Evolutionary conservation across 2,329 filamentous ascomycete genomes (phyloP), one percentile per base, ranked within the genome.

Genomic region (Ophiostoma angusticollis): DNA sequence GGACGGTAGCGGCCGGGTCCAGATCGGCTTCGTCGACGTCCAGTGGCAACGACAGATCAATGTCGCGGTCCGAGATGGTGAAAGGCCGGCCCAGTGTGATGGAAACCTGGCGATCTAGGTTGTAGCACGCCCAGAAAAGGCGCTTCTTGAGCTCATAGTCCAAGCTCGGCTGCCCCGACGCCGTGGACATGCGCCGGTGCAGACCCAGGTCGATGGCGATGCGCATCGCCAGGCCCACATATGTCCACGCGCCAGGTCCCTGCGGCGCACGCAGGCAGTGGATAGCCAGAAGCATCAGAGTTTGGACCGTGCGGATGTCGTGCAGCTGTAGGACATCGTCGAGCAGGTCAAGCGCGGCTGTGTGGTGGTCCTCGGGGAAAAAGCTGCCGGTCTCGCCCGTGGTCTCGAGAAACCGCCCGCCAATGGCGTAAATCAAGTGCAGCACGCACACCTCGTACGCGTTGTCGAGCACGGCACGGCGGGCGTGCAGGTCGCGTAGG

Each of bases 71-170:
- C 1, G 53, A 47, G 6, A 65, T 60, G 1, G 62, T 58, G 40
- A 62, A 62, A 0, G 61, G 62, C 2, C 62, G 57, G 24, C 55
- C 57, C 0, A 65, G 49, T 2, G 58, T 60, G 0, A 54, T 56
- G 2, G 62, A 65, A 42, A 58, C 64, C 31, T 65, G 64, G 14
- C 61, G 50, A 40, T 64, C 61, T 12, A 64, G 57, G n/a, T 63
- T 52, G 37, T 65, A 65, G 44, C 58, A 62, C 28, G 61, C 53
- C 63, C 63, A 65, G 44, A 65, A 67, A 1, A 65, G 55, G 2
- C 61, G 49, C 11, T 32, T 32, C 4, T 18, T 32, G 4, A 32
- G 31, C 12, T 32, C 31, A 14, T 32, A 21, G 16, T n/a, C 18
- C 18, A n/a, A n/a, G n/a, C n/a, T n/a, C n/a, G n/a, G n/a, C n/a